Base-by-base conservation (phyloP, 2,329 filamentous ascomycete species). In the Sclerotinia trifoliorum region DNA sequence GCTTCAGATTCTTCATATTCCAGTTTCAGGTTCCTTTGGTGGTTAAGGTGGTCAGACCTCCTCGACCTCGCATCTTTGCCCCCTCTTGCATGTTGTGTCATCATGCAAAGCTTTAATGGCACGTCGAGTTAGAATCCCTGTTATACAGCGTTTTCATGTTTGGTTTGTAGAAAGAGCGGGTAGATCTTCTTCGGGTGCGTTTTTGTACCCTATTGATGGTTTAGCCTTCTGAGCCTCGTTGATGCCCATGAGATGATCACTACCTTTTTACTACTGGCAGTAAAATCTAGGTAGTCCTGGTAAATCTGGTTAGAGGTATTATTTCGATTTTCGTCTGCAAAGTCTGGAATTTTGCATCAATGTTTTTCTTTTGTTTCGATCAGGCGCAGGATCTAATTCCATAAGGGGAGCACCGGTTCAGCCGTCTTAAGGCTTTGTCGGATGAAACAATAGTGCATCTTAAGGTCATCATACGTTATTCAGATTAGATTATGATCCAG, bases 11-110 rank as follows among this genome's bases (percentile, higher is more conserved):
- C 21, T n/a, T n/a, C 5, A 35, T 21, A 13, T 11, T 44, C 5
- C 57, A 32, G 42, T 60, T 60, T 60, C 57, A 60, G n/a, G 17
- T 48, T 48, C n/a, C 11, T 60, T 46, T 32, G 26, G 24, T 48
- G 24, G 29, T 29, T 10, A 11, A 46, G 19, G 57, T 24, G 57
- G 17, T 60, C 42, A 61, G 57, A 48, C 42, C 42, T 61, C 39
- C 42, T 19, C 5, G 32, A 17, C 57, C 26, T 11, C 19, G 13
- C 26, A 29, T 48, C 26, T 58, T 48, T 61, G 19, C 1, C 26
- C 57, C 5, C 26, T 10, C 32, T 32, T 26, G 26, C 42, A 48
- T 48, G 57, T 61, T 61, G 48, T 19, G 57, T 55, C 24, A 29
- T 32, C 10, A 29, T 46, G 17, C 42, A 46, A 15, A 60, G 39